Conservation (phyloP, 2,329 filamentous ascomycete species). For the Coniella lustricola region DNA sequence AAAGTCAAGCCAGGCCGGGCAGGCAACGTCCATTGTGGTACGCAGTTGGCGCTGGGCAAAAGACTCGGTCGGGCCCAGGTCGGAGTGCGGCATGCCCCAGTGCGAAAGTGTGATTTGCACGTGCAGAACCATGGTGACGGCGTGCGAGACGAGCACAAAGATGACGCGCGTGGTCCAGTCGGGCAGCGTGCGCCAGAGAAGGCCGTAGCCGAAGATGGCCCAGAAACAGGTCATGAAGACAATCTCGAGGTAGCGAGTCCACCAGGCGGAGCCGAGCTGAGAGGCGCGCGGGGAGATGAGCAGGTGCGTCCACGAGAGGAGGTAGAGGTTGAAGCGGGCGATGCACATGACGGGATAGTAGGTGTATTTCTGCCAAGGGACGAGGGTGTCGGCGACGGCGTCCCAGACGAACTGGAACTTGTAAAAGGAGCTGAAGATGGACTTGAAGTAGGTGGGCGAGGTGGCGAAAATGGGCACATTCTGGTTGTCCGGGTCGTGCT, state of each 20-base stretch:
- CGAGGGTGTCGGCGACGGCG: constrained; percentile 48
- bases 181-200: constrained; percentile 54
- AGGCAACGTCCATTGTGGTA: constrained; percentile 69
- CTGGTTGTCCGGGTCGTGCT: constrained; percentile 55
- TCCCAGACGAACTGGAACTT: constrained; percentile 59
- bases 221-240: constrained; percentile 57
- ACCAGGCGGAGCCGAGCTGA: constrained; percentile 54
- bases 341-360: constrained; percentile 64
- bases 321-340: constrained; percentile 66
- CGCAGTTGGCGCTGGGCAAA: constrained; percentile 64
- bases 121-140: constrained; percentile 61
- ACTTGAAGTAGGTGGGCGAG: constrained; percentile 57
- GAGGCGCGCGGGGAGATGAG: constrained; percentile 44
- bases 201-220: constrained; percentile 61
- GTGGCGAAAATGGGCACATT: constrained; percentile 65
- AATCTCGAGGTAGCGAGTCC: constrained; percentile 62
- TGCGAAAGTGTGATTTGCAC: constrained; percentile 67
- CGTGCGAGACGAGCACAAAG: constrained; percentile 59
- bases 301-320: constrained; percentile 60
- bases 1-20: constrained; percentile 64
- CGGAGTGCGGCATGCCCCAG: constrained; percentile 63
- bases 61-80: constrained; percentile 57
- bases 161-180: constrained; percentile 48
- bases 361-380: constrained; percentile 56
- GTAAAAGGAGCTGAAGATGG: constrained; percentile 59